Evolutionary conservation across 306 rosid genomes (phyloP), one percentile per base, ranked within the genome.

Genomic region (Vigna trinervia): DNA sequence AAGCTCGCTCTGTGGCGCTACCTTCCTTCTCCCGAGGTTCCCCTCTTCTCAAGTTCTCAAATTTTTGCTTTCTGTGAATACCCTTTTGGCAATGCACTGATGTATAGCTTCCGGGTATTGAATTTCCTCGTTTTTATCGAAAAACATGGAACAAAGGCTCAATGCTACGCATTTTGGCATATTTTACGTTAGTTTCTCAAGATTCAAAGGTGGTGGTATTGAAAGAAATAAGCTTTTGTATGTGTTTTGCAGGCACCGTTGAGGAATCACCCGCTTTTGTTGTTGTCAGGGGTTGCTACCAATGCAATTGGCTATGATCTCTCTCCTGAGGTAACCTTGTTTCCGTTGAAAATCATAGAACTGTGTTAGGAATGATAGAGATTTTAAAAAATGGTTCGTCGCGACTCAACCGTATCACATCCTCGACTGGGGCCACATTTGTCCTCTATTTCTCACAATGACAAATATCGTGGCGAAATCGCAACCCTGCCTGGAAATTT

Each of bases 1-100:
- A 89, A 75, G 46, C 97, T 94, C 76, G 95, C 97, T 80, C 93
- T 92, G 43, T 92, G 98, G 98, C 97, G 98, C 73, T 94, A 92
- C 85, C 88, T 77, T 57, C 95, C 98, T 67, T 88, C 93, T 74
- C 82, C 85, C 1, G 56, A 71, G 96, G 97, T 90, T n/a, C 3
- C 22, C 38, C 34, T 66, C 38, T 71, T 36, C 19, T 9, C 76
- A 57, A 56, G 76, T 19, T 67, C 12, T 68, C 19, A 67, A 58
- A 52, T 75, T 59, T 26, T 12, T 12, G 52, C 0, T 58, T 59
- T 47, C 34, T 64, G 12, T 22, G 7, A 20, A 53, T 79, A 75
- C 71, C 78, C 81, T 69, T 72, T 78, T 75, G 34, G 2, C 12
- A 70, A n/a, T 74, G 52, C 81, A 45, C 45, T 80, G 66, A 23